Conservation (phyloP, 2,329 filamentous ascomycete genomes). For the Ophiostoma sp. region DNA sequence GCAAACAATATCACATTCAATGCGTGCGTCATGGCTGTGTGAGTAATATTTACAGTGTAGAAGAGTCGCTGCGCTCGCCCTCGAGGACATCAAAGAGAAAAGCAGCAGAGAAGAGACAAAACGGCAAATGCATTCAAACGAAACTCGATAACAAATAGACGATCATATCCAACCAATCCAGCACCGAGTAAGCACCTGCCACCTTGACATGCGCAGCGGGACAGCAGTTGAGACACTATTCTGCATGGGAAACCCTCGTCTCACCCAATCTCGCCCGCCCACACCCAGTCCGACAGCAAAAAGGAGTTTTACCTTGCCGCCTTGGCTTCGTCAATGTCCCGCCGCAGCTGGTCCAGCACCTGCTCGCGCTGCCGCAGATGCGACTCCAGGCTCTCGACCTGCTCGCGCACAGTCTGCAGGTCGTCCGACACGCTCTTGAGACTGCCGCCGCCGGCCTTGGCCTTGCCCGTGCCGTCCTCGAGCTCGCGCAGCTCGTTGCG, state of each 20-base stretch:
- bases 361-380: conserved; percentile 74
- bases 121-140: neutral
- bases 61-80: neutral
- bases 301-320: conserved; percentile 33
- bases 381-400: conserved; percentile 81
- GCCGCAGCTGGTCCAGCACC: conserved; percentile 68
- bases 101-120: neutral
- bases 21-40: neutral
- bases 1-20: neutral
- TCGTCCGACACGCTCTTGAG: conserved; percentile 79
- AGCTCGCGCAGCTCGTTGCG: conserved; percentile 68
- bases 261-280: neutral
- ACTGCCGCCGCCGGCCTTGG: conserved; percentile 58
- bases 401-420: conserved; percentile 83
- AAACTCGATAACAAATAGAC: neutral
- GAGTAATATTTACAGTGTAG: neutral
- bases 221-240: neutral
- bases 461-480: conserved; percentile 65
- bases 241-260: neutral
- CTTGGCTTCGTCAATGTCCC: conserved; percentile 80
- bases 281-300: neutral
- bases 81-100: neutral
- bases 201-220: neutral
- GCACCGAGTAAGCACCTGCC: neutral
- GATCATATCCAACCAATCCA: neutral